Evolutionary conservation across 441 rosid genomes (phyloP).

Genomic region (Francoa sonchifolia): DNA sequence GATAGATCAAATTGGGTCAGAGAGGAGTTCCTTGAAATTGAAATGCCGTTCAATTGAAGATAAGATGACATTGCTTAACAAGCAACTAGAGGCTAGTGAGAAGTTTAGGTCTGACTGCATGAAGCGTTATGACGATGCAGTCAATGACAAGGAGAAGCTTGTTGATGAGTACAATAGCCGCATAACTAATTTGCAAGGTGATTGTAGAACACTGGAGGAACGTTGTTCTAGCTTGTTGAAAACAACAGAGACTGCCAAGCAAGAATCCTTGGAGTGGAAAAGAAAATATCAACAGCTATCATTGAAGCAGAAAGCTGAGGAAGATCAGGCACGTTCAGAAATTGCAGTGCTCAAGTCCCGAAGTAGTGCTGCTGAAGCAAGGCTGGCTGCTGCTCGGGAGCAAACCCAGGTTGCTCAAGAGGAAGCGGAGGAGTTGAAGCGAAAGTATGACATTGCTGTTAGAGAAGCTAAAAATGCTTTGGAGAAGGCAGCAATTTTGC

Average conservation of each 20-base stretch:
- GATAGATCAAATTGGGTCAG: constrained; percentile 76
- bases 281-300: constrained; percentile 63
- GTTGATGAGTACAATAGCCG: constrained; percentile 73
- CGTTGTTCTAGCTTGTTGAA: constrained; percentile 64
- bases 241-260: constrained; percentile 62
- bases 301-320: constrained; percentile 68
- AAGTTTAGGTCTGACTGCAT: constrained; percentile 68
- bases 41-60: constrained; percentile 87
- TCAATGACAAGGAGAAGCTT: constrained; percentile 78
- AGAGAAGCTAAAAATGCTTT: constrained; percentile 87
- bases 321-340: constrained; percentile 66
- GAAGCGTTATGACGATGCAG: constrained; percentile 89
- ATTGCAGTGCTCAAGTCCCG: constrained; percentile 66
- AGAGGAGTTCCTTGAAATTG: constrained; percentile 69
- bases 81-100: constrained; percentile 89
- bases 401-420: constrained; percentile 80
- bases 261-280: constrained; percentile 65
- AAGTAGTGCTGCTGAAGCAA: constrained; percentile 88
- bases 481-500: constrained; percentile 85
- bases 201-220: constrained; percentile 65
- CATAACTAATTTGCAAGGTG: constrained; percentile 67
- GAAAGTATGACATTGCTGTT: constrained; percentile 80
- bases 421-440: constrained; percentile 90
- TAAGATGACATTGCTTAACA: constrained; percentile 60
- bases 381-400: constrained; percentile 90